Conservation (phyloP, 345 rosid genomes). For the Populus pruinosa region DNA sequence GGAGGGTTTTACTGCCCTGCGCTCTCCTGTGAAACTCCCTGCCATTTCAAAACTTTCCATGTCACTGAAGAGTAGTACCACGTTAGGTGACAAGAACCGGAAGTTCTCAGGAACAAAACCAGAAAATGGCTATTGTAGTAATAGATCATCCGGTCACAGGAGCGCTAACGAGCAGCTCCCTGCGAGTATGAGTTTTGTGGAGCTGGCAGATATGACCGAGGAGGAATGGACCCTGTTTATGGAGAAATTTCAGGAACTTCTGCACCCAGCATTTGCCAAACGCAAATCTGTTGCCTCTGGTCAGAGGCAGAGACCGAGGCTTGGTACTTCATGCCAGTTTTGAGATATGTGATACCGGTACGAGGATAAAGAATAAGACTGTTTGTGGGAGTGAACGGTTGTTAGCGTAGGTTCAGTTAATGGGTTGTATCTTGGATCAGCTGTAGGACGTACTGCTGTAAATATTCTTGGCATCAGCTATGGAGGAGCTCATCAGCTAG, state of each 20-base stretch:
- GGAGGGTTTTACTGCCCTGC: conserved; percentile 25
- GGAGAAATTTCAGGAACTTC: conserved; percentile 72
- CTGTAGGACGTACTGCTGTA: conserved; percentile 33
- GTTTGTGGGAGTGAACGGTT: conserved; percentile 23
- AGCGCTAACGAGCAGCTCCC: conserved; percentile 93
- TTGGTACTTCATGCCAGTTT: conserved; percentile 99
- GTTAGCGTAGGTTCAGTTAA: conserved; percentile 25
- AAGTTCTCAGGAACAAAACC: conserved; percentile 43
- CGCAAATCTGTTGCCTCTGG: conserved; percentile 64
- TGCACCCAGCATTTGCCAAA: conserved; percentile 61
- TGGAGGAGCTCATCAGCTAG: conserved; percentile 13
- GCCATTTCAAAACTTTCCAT: conserved; percentile 65
- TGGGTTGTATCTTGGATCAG: conserved; percentile 27
- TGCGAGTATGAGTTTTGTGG: conserved; percentile 68
- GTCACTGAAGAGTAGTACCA: conserved; percentile 60
- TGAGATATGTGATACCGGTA: conserved; percentile 31
- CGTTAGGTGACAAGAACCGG: conserved; percentile 48
- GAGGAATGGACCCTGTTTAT: conserved; percentile 78
- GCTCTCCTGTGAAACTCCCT: conserved; percentile 36
- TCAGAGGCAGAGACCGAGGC: conserved; percentile 89
- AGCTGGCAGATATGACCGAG: conserved; percentile 76
- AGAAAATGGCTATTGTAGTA: conserved; percentile 48
- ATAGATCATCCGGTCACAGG: conserved; percentile 70
- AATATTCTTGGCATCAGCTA: conserved; percentile 39
- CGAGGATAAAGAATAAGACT: conserved; percentile 14